A percentile compares a stretch with the other conserved stretches of the same genome.
Evolutionary conservation across 768 basidiomycete genomes (phyloP).

Genomic region (Rhizopogon rudus): DNA sequence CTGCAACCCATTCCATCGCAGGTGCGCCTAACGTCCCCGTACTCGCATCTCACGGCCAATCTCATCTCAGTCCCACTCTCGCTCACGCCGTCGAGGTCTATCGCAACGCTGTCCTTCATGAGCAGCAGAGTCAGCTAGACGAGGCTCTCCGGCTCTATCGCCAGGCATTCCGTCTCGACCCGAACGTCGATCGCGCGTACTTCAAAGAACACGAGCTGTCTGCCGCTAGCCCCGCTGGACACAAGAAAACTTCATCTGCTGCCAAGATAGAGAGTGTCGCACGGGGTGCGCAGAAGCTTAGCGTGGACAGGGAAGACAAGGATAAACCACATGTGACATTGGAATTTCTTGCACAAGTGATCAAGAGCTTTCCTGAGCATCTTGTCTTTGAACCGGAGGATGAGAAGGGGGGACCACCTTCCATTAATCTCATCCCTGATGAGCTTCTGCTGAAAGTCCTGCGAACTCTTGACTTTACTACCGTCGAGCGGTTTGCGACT

Average conservation of each 20-base stretch:
- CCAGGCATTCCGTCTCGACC: constrained; percentile 72
- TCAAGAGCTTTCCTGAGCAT: constrained; percentile 43
- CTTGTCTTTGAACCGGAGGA: constrained; percentile 66
- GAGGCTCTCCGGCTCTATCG: constrained; percentile 75
- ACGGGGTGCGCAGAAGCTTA: constrained; percentile 75
- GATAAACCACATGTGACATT: constrained; percentile 10
- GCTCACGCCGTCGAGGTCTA: constrained; percentile 61
- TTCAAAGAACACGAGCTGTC: constrained; percentile 33
- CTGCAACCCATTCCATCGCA: constrained; percentile 8
- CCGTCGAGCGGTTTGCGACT: constrained; percentile 73
- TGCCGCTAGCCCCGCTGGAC: constrained; percentile 21
- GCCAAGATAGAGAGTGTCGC: constrained; percentile 56
- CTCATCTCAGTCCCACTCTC: constrained; percentile 30
- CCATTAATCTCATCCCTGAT: constrained; percentile 61
- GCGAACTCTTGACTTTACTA: constrained; percentile 55
- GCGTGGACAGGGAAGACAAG: constrained; percentile 62
- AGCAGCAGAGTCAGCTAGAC: constrained; percentile 71
- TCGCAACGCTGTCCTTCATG: constrained; percentile 61
- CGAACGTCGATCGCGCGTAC: constrained; percentile 72
- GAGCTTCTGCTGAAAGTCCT: constrained; percentile 72
- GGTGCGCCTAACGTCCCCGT: constrained; percentile 10
- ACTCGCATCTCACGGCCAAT: constrained; percentile 21
- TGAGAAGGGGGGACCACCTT: constrained; percentile 46
- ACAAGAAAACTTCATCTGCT: constrained; percentile 75
- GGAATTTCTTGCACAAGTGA: constrained; percentile 43